Conservation (phyloP, 1,284 basidiomycete species). For the Veloboletus limbatus region DNA sequence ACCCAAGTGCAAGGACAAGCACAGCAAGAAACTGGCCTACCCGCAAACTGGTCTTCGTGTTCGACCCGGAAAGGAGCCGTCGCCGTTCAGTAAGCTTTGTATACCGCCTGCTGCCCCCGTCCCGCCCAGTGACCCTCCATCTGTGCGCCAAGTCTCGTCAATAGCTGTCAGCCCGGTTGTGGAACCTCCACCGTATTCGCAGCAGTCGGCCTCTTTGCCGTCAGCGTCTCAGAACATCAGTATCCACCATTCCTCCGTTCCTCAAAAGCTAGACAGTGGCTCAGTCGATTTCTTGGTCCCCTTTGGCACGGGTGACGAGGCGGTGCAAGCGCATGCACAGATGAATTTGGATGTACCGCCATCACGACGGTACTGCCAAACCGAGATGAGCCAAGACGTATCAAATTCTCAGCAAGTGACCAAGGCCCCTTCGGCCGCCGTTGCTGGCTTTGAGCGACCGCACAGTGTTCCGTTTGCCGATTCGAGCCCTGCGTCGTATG, state of each 20-base stretch:
- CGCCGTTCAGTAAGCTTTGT: slow-evolving; percentile 23
- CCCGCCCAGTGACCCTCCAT: slow-evolving; percentile 8
- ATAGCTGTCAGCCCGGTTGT: slow-evolving; percentile 15
- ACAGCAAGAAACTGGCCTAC: slow-evolving; percentile 38
- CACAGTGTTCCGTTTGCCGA: slow-evolving; percentile 20
- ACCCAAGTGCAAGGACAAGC: slow-evolving; percentile 35
- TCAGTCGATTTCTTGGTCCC: slow-evolving; percentile 26
- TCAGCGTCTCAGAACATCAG: slow-evolving; percentile 5
- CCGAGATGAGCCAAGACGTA: slow-evolving; percentile 18
- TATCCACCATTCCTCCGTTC: slow-evolving; percentile 3
- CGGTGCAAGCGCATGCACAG: slow-evolving; percentile 10
- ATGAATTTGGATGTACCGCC: slow-evolving; percentile 20
- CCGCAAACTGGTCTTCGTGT: slow-evolving; percentile 44
- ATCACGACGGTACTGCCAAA: slow-evolving; percentile 16
- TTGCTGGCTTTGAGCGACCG: slow-evolving; percentile 23
- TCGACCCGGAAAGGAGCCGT: slow-evolving; percentile 36
- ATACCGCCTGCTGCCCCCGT: slow-evolving; percentile 5
- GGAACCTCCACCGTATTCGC: slow-evolving; percentile 16
- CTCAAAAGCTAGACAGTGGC: slow-evolving; percentile 21
- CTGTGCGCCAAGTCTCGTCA: slow-evolving; percentile 13
- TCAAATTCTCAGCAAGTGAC: slow-evolving; percentile 10
- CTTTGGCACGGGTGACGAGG: slow-evolving; percentile 24
- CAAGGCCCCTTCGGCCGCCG: slow-evolving; percentile 6
- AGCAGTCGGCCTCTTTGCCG: slow-evolving; percentile 12
- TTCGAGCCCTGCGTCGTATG: slow-evolving; percentile 28